Evolutionary conservation across 768 basidiomycete species (phyloP).

Genomic region (Dentipellis sp.): DNA sequence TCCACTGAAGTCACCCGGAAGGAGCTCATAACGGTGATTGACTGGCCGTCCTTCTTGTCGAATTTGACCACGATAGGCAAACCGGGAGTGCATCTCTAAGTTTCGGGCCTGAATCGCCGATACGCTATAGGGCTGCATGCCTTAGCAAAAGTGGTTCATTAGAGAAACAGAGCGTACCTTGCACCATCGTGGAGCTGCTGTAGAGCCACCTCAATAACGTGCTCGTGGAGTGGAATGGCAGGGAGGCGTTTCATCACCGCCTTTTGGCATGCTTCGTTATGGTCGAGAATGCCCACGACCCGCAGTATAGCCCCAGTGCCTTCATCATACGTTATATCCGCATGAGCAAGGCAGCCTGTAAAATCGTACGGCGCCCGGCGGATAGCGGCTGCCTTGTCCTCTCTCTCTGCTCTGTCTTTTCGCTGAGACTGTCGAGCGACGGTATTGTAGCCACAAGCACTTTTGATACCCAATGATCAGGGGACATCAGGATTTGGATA

Average conservation of each 20-base stretch:
- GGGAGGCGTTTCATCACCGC: conserved; percentile 16
- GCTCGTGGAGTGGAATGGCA: conserved; percentile 23
- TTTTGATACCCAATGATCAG: no score
- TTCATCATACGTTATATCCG: conserved; percentile 20
- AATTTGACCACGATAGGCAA: no score
- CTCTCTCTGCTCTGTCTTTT: no score
- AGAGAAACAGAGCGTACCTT: background rate
- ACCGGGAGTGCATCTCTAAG: no score
- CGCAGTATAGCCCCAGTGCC: conserved; percentile 11
- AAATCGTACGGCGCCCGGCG: conserved; percentile 12
- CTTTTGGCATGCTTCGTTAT: conserved; percentile 20
- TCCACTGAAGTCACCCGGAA: conserved; percentile 13
- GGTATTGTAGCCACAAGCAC: background rate
- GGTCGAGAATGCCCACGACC: conserved; percentile 19
- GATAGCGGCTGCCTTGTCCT: background rate
- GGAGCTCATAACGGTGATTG: conserved; percentile 16
- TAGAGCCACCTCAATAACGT: conserved; percentile 20
- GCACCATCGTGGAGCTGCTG: conserved; percentile 7
- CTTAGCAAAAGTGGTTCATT: background rate
- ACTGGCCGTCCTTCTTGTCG: no score
- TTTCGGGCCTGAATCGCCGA: conserved; percentile 2
- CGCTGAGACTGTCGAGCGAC: background rate
- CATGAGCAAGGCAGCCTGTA: conserved; percentile 28
- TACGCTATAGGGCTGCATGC: background rate
- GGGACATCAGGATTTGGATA: no score